A percentile compares a stretch with the other conserved stretches of the same genome.
phyloP scores from a whole-genome alignment of 495 filamentous ascomycete genomes.

The Chlorociboria aeruginascens region DNA sequence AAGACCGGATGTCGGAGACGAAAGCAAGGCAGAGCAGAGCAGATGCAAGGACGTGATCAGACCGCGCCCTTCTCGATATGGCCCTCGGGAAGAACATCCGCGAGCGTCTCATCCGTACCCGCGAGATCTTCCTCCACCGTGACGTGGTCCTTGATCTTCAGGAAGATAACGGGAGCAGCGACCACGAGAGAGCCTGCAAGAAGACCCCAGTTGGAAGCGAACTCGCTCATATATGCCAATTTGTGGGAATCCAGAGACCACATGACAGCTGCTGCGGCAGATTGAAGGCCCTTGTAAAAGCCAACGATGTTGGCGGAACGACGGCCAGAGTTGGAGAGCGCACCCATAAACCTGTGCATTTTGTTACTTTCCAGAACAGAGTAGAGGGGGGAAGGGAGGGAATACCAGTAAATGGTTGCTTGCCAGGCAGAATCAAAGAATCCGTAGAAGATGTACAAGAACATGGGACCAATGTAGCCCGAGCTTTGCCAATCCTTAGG shows the following conservation, averaged over 20 bases:
- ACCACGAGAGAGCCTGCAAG: slow-evolving; percentile 58
- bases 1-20: too few relatives aligned
- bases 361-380: slow-evolving; percentile 3
- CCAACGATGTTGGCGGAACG: slow-evolving; percentile 89
- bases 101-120: slow-evolving; percentile 68
- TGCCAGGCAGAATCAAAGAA: slow-evolving; percentile 84
- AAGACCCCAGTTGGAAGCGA: slow-evolving; percentile 32
- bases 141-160: slow-evolving; percentile 64
- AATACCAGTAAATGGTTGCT: slow-evolving; percentile 78
- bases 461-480: slow-evolving; percentile 71
- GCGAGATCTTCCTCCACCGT: slow-evolving; percentile 66
- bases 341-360: slow-evolving; percentile 72
- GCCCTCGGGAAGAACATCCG: slow-evolving; percentile 40
- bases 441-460: slow-evolving; percentile 89
- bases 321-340: slow-evolving; percentile 79
- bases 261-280: slow-evolving; percentile 79
- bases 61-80: slow-evolving; percentile 13
- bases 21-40: too few relatives aligned
- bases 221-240: slow-evolving; percentile 45
- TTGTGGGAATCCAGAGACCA: slow-evolving; percentile 63
- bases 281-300: slow-evolving; percentile 97
- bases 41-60: too few relatives aligned
- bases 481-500: slow-evolving; percentile 52
- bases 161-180: slow-evolving; percentile 68
- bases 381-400: neutral